Conservation (phyloP, 1,284 basidiomycete species). For the Rhodotorula sp. region DNA sequence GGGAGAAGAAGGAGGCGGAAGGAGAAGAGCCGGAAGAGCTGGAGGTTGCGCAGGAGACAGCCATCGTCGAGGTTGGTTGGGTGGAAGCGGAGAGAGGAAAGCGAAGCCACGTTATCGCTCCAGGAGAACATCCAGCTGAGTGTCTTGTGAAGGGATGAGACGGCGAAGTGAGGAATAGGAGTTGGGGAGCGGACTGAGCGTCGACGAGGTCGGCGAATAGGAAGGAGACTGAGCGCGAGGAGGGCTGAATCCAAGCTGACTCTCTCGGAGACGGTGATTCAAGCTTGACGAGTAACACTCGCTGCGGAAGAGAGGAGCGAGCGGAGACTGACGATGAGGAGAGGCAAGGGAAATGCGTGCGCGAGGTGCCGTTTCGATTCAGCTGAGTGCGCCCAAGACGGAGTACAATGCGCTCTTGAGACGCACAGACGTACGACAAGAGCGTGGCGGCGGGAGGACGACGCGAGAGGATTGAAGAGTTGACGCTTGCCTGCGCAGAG, state of each 20-base stretch:
- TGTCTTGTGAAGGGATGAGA: no score
- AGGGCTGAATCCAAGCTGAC: no score
- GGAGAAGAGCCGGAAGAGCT: not conserved
- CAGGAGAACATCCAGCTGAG: not conserved
- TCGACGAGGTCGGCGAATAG: not conserved
- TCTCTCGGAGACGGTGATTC: no score
- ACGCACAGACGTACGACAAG: no score
- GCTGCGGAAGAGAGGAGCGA: no score
- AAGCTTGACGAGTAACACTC: no score
- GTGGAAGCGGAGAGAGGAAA: not conserved
- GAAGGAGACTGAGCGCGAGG: not conserved
- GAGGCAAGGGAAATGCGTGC: not conserved
- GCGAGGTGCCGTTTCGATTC: not conserved
- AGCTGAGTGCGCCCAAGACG: no score
- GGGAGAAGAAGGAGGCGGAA: not conserved
- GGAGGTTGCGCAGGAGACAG: not conserved
- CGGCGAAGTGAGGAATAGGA: not conserved
- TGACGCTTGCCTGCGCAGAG: no score
- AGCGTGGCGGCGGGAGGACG: no score
- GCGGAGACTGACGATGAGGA: no score
- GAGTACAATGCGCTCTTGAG: no score
- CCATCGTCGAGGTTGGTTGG: not conserved
- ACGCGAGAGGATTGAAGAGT: no score
- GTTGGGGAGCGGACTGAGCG: not conserved
- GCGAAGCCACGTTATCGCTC: not conserved